Base-by-base conservation (phyloP, 1,284 basidiomycete genomes). In the Trichosporon asahii region DNA sequence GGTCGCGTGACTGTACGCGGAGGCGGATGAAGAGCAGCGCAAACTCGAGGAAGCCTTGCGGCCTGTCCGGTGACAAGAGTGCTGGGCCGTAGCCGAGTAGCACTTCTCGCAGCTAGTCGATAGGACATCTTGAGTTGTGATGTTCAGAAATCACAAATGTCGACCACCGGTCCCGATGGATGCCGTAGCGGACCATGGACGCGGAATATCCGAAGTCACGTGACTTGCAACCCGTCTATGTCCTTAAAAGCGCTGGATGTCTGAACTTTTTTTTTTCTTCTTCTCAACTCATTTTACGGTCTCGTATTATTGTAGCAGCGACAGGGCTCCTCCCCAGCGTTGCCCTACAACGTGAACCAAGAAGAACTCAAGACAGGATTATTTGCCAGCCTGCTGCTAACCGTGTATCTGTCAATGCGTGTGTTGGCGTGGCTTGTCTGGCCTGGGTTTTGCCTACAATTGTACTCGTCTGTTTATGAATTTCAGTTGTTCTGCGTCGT, bases 371-470 rank as follows among this genome's bases (percentile, higher is more conserved):
- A 65, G 75, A 68, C 72, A 72, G 68, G 73, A 75, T 73, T 73
- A 70, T 70, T 69, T 76, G 68, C 70, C 70, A 67, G 69, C 64
- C 60, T 46, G 60, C 68, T 67, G 67, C 53, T 64, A 29, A n/a
- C 21, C 66, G 66, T 29, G 44, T 49, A 61, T 61, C 53, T 72
- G 71, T 72, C 71, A 72, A 64, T 68, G 37, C 65, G 61, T 37
- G 40, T 14, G 33, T 44, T 60, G 66, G 60, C 57, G 70, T 76
- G 74, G 73, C 72, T 68, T 64, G 49, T 49, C 72, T 73, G 80
- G 79, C 80, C 80, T 82, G 78, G 77, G 77, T 80, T 73, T 73
- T 77, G 79, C 75, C 78, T 72, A 80, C 75, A 81, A 73, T 66
- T 67, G 37, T 40, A 40, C 11, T 40, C 37, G 37, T 14, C 37